Evolutionary conservation across 257 asterid genomes (phyloP).

Genomic region (Scutellaria barbata): DNA sequence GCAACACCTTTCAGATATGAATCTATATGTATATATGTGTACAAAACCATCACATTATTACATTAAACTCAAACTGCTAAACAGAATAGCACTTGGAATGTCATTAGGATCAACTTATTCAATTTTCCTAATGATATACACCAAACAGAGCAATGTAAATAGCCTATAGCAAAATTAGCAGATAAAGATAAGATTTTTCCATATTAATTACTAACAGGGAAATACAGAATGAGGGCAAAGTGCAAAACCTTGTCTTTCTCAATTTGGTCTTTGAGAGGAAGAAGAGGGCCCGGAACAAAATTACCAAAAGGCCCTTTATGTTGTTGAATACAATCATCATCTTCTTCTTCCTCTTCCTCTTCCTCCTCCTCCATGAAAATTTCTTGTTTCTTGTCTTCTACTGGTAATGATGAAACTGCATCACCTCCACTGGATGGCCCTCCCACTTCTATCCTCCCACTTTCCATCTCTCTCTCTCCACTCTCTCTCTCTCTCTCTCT

Average conservation of each 20-base stretch:
- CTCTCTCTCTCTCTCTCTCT: slow-evolving; percentile 30
- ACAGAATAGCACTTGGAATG: not conserved
- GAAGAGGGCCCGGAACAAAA: slow-evolving; percentile 77
- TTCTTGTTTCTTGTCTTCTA: slow-evolving; percentile 39
- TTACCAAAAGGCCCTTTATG: slow-evolving; percentile 37
- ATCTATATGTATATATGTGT: too few species aligned
- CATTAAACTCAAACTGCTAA: not conserved
- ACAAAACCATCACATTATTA: not conserved
- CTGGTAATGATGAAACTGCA: slow-evolving; percentile 19
- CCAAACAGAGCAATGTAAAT: not conserved
- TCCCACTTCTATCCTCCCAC: slow-evolving; percentile 48
- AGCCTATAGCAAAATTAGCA: not conserved
- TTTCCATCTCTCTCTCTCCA: slow-evolving; percentile 45
- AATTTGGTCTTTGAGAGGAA: slow-evolving; percentile 80
- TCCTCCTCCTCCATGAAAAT: slow-evolving; percentile 31
- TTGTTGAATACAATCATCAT: slow-evolving; percentile 20
- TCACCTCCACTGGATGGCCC: slow-evolving; percentile 54
- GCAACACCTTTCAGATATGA: too few species aligned
- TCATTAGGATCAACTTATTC: not conserved
- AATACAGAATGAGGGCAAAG: not conserved
- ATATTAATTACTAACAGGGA: not conserved
- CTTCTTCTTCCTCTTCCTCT: slow-evolving; percentile 45
- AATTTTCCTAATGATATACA: not conserved
- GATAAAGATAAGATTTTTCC: slow-evolving; percentile 8
- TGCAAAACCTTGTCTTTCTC: slow-evolving; percentile 70